Evolutionary conservation across 768 basidiomycete species (phyloP).

Genomic region (Mycena vulgaris): DNA sequence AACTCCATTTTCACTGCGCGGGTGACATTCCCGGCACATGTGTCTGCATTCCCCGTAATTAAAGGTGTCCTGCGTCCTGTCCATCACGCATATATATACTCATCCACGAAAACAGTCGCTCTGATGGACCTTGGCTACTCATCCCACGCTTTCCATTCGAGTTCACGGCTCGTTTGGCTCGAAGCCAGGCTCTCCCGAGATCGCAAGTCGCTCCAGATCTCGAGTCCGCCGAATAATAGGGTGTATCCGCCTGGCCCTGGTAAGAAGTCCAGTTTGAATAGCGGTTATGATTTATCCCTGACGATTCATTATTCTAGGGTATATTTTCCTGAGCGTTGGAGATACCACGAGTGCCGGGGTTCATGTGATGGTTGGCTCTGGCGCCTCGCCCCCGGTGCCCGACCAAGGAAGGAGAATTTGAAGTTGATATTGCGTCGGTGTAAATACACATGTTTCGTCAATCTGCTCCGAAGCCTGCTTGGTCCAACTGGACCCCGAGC

Average conservation of each 20-base stretch:
- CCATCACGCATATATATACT: no score
- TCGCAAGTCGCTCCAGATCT: conserved; percentile 48
- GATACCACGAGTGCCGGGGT: conserved; percentile 22
- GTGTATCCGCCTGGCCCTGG: conserved; percentile 53
- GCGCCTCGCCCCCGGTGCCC: conserved; percentile 29
- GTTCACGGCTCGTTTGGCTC: conserved; percentile 52
- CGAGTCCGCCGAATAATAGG: conserved; percentile 53
- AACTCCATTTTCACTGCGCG: conserved; percentile 51
- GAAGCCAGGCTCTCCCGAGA: conserved; percentile 46
- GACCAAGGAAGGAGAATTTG: conserved; percentile 31
- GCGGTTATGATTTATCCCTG: background rate
- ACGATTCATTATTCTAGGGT: background rate
- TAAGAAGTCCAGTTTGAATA: background rate
- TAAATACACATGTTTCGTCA: background rate
- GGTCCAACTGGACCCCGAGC: conserved; percentile 19
- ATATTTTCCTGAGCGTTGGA: conserved; percentile 29
- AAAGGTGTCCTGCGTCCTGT: conserved; percentile 26
- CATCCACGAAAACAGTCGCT: conserved; percentile 41
- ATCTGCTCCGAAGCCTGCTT: conserved; percentile 22
- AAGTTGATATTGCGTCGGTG: background rate
- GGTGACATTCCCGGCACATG: conserved; percentile 46
- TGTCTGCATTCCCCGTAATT: conserved; percentile 15
- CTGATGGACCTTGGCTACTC: conserved; percentile 56
- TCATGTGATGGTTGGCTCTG: conserved; percentile 34
- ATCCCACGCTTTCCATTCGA: conserved; percentile 54